Evolutionary conservation across 2,329 filamentous ascomycete species (phyloP).

Genomic region (Sclerotinia subarctica): DNA sequence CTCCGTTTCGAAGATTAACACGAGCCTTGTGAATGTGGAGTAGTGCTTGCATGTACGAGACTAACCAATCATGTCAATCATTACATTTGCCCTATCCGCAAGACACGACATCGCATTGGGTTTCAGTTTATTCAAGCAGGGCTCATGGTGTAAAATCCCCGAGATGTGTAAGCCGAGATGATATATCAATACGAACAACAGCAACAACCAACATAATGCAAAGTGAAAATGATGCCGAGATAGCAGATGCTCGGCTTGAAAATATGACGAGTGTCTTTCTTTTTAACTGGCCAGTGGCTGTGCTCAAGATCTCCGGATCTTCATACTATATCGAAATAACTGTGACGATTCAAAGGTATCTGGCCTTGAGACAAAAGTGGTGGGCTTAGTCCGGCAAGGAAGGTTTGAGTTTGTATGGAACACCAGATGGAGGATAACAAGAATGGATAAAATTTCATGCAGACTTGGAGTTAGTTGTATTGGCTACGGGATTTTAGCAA

Average conservation of each 20-base stretch:
- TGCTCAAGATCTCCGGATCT: constrained; percentile 8
- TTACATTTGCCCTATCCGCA: background rate
- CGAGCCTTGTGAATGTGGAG: constrained; percentile 19
- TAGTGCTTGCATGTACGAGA: background rate
- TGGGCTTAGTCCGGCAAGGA: constrained; percentile 1
- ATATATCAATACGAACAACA: background rate
- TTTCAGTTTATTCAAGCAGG: background rate
- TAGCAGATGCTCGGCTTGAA: background rate
- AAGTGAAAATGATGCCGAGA: background rate
- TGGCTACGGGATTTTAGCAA: background rate
- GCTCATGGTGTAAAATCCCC: background rate
- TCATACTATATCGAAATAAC: background rate
- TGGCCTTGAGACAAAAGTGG: background rate
- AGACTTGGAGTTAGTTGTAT: background rate
- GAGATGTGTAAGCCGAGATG: background rate
- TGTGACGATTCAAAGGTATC: background rate
- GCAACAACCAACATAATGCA: background rate
- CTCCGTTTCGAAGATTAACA: constrained; percentile 14
- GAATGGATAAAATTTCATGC: background rate
- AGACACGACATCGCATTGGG: constrained; percentile 13
- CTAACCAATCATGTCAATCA: background rate
- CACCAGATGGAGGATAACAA: background rate
- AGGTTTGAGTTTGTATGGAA: background rate
- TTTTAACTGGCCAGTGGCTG: constrained; percentile 16
- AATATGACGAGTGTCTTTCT: background rate